Evolutionary conservation across 805 yeast genomes (phyloP).

Genomic region (Suhomyces tanzawaensis): DNA sequence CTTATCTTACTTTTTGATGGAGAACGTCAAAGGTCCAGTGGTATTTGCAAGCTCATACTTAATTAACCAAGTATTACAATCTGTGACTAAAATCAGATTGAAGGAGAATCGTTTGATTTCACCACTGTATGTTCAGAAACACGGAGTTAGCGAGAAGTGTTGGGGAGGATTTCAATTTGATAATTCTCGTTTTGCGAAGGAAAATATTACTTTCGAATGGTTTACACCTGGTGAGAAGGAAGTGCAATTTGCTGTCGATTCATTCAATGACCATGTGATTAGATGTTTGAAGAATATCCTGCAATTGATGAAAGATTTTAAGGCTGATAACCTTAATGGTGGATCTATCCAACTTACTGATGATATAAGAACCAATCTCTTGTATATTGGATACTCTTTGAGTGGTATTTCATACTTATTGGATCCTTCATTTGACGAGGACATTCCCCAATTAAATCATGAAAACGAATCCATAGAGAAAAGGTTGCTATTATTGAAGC

Average conservation of each 20-base stretch:
- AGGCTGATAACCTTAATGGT: conserved; percentile 9
- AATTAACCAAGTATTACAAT: conserved; percentile 63
- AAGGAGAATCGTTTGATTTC: conserved; percentile 54
- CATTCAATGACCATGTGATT: conserved; percentile 50
- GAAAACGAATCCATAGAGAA: conserved; percentile 32
- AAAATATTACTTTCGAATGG: conserved; percentile 67
- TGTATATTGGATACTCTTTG: conserved; percentile 56
- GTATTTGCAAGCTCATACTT: conserved; percentile 59
- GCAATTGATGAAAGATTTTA: conserved; percentile 25
- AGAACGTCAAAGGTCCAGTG: conserved; percentile 60
- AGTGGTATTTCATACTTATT: conserved; percentile 72
- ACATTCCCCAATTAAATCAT: conserved; percentile 37
- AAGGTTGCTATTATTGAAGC: conserved; percentile 32
- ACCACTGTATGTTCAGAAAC: conserved; percentile 37
- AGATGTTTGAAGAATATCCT: conserved; percentile 45
- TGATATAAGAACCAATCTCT: conserved; percentile 51
- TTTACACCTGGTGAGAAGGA: conserved; percentile 61
- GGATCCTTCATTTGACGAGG: conserved; percentile 65
- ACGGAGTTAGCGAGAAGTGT: conserved; percentile 46
- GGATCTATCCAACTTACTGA: conserved; percentile 44
- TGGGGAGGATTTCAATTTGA: conserved; percentile 79
- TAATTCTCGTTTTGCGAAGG: conserved; percentile 44
- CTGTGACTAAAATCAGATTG: conserved; percentile 60
- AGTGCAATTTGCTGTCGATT: conserved; percentile 56
- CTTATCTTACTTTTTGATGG: conserved; percentile 45